A percentile compares a stretch with the other conserved stretches of the same genome.
These are phyloP conservation scores for Curvularia sp. DNA, from an alignment of 2,329 filamentous ascomycete species.

Conservation along the genomic window DNA sequence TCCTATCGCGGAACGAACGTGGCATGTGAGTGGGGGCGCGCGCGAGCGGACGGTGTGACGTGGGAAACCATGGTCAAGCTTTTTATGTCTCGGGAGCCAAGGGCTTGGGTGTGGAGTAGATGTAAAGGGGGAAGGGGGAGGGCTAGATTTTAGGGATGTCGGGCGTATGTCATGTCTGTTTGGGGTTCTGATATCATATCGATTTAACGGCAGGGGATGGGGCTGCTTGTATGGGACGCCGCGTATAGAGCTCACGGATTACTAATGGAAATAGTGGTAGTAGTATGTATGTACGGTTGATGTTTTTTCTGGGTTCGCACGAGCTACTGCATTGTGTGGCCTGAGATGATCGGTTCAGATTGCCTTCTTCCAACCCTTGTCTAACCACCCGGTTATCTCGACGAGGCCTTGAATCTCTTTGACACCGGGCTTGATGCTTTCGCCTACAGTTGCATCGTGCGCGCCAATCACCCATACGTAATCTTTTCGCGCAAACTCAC, in stretches of 20 bases:
- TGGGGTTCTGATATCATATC: not conserved
- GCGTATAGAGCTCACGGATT: not conserved
- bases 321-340: not conserved
- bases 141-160: too few species aligned
- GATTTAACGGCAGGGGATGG: not conserved
- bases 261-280: not conserved
- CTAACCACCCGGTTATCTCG: slow-evolving; percentile 33
- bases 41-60: slow-evolving; percentile 3
- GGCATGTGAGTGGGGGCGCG: not conserved
- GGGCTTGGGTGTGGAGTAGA: slow-evolving; percentile 12
- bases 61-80: slow-evolving; percentile 25
- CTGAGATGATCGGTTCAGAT: slow-evolving; percentile 10
- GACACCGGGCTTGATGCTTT: slow-evolving; percentile 27
- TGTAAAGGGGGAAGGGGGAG: not conserved
- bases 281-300: not conserved
- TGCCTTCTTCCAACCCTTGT: slow-evolving; percentile 36
- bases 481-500: slow-evolving; percentile 27
- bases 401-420: slow-evolving; percentile 37
- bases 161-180: not conserved
- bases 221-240: not conserved
- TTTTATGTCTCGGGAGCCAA: slow-evolving; percentile 31
- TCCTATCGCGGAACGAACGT: not conserved
- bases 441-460: slow-evolving; percentile 40
- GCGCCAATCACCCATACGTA: slow-evolving; percentile 44
- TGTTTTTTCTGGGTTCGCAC: not conserved